phyloP scores from a whole-genome alignment of 306 rosid species.

The Pterocarpus santalinus region DNA sequence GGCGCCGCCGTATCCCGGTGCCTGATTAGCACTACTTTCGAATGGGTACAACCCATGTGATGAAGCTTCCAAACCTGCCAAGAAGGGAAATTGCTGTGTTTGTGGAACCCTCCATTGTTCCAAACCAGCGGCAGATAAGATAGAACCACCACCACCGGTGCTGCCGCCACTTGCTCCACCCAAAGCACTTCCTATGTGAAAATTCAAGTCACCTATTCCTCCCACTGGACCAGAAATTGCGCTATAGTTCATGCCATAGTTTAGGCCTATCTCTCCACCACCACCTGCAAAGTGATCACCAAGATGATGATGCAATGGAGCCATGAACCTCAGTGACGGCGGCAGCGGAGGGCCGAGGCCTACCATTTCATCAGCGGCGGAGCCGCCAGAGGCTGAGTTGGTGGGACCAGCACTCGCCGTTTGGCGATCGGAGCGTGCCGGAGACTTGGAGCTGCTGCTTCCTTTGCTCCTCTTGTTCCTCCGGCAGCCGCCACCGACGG shows the following conservation, averaged over 20 bases:
- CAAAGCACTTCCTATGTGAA: slow-evolving; percentile 63
- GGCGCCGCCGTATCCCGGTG: slow-evolving; percentile 14
- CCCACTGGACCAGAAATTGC: slow-evolving; percentile 58
- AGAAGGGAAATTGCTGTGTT: slow-evolving; percentile 70
- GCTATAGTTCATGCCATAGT: slow-evolving; percentile 65
- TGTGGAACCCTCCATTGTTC: slow-evolving; percentile 75
- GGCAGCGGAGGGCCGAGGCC: slow-evolving; percentile 54
- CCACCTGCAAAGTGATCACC: slow-evolving; percentile 48
- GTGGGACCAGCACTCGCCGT: slow-evolving; percentile 49
- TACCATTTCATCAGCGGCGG: slow-evolving; percentile 49
- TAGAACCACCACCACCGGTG: slow-evolving; percentile 38
- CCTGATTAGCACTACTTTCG: slow-evolving; percentile 45
- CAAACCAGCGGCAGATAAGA: slow-evolving; percentile 47
- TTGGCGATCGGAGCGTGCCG: slow-evolving; percentile 56
- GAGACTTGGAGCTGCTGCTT: slow-evolving; percentile 61
- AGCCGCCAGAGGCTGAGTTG: slow-evolving; percentile 44
- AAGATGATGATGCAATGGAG: slow-evolving; percentile 62
- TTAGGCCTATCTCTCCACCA: slow-evolving; percentile 61
- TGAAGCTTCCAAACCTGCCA: slow-evolving; percentile 63
- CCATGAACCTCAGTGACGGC: slow-evolving; percentile 58
- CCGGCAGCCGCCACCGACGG: slow-evolving; percentile 92
- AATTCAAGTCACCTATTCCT: slow-evolving; percentile 67
- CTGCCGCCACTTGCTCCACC: slow-evolving; percentile 17
- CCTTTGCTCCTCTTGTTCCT: slow-evolving; percentile 81
- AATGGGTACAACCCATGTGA: slow-evolving; percentile 56